A percentile compares a stretch with the other conserved stretches of the same genome.
Conservation (phyloP, 106 monocot genomes). For the Hemerocallis citrina region DNA sequence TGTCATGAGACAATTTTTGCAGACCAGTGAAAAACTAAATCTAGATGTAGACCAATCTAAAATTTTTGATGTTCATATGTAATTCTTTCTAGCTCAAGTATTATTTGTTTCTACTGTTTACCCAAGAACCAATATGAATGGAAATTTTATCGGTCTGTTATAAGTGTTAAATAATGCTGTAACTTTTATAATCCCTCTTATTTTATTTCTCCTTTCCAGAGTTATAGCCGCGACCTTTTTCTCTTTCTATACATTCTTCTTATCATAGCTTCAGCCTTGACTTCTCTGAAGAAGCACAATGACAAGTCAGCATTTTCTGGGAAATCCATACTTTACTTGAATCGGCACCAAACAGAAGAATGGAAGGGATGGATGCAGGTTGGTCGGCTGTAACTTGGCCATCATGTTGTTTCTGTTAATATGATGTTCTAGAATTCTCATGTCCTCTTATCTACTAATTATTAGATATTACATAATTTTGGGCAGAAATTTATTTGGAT, state of each 20-base stretch:
- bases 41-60: neutral
- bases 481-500: neutral
- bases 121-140: neutral
- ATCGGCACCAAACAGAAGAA: constrained; percentile 53
- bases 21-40: neutral
- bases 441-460: neutral
- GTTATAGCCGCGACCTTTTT: constrained; percentile 44
- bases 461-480: neutral
- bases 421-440: neutral
- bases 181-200: neutral
- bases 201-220: constrained; percentile 13
- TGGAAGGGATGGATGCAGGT: constrained; percentile 62
- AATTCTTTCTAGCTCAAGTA: neutral
- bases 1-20: neutral
- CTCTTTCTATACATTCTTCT: constrained; percentile 45
- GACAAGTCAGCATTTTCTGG: constrained; percentile 47
- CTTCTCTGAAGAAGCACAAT: constrained; percentile 40
- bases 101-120: neutral
- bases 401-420: neutral
- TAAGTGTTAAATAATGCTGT: no score
- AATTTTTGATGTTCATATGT: neutral
- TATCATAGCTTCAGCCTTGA: constrained; percentile 40
- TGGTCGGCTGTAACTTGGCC: neutral
- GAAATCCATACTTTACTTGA: constrained; percentile 40
- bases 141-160: no score